A percentile compares a stretch with the other conserved stretches of the same genome.
phyloP scores from a whole-genome alignment of 768 basidiomycete genomes.

The Termitomyces sp. region DNA sequence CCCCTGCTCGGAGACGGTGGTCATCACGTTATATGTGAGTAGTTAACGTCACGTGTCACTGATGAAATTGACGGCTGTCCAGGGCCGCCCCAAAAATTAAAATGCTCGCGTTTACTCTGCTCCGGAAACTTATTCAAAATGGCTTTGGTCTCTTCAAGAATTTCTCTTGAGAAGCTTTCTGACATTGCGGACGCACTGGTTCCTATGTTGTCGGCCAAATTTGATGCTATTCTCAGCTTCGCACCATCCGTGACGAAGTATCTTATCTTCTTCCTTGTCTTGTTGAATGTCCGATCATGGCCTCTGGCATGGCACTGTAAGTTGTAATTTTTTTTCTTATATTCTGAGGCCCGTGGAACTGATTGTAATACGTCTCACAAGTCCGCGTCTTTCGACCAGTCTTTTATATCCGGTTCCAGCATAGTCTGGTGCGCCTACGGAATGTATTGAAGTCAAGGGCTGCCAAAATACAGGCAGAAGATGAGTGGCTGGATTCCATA shows the following conservation, averaged over 20 bases:
- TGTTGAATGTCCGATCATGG: conserved; percentile 56
- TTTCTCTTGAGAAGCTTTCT: conserved; percentile 3
- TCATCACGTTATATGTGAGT: no score
- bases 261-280: conserved; percentile 38
- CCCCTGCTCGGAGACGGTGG: no score
- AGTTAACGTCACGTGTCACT: background rate
- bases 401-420: conserved; percentile 25
- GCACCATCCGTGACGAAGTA: conserved; percentile 28
- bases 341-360: background rate
- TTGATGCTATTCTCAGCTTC: conserved; percentile 2
- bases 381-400: conserved; percentile 53
- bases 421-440: conserved; percentile 26
- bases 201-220: conserved; percentile 5
- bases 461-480: conserved; percentile 25
- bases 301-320: conserved; percentile 67
- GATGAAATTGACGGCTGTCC: background rate
- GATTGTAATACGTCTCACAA: conserved; percentile 13
- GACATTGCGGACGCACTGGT: background rate
- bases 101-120: conserved; percentile 1
- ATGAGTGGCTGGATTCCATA: conserved; percentile 40
- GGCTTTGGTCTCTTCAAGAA: background rate
- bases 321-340: conserved; percentile 19
- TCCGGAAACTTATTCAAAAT: conserved; percentile 2
- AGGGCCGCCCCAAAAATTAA: background rate
- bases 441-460: conserved; percentile 30